Percentiles rank a stretch among this genome's conserved stretches.
phyloP scores from a whole-genome alignment of 1,284 basidiomycete species.

The Omphalotus olearius region DNA sequence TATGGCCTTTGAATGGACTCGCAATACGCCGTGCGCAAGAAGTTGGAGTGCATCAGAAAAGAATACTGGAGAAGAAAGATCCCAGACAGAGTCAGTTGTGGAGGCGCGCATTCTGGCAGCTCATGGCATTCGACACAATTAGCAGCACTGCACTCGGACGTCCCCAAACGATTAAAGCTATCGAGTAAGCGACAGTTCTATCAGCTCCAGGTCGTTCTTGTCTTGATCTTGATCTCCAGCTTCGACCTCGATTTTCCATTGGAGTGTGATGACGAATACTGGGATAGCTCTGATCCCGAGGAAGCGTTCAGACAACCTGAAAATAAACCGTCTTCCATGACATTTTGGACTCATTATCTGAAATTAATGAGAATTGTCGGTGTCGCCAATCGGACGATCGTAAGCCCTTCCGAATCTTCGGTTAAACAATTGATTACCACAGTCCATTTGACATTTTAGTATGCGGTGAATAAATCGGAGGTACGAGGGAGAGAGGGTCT shows the following conservation, averaged over 20 bases:
- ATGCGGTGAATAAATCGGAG: constrained; percentile 69
- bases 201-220: constrained; percentile 28
- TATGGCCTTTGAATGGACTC: constrained; percentile 63
- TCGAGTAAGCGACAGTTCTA: background rate
- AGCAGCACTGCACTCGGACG: background rate
- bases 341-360: constrained; percentile 49
- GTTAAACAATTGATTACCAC: background rate
- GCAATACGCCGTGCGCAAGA: constrained; percentile 67
- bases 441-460: constrained; percentile 32
- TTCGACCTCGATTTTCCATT: constrained; percentile 59
- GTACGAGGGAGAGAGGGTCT: constrained; percentile 45
- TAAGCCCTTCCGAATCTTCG: constrained; percentile 18
- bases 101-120: constrained; percentile 78
- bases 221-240: constrained; percentile 21
- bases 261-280: constrained; percentile 64
- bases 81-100: constrained; percentile 55
- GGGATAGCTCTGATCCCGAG: constrained; percentile 40
- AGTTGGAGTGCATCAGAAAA: constrained; percentile 57
- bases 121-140: background rate
- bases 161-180: background rate
- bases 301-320: constrained; percentile 42
- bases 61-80: constrained; percentile 4
- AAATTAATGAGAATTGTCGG: constrained; percentile 58
- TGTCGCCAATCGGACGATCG: constrained; percentile 63
- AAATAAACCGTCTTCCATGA: constrained; percentile 37